phyloP scores from a whole-genome alignment of 2,329 filamentous ascomycete genomes.

The Penicillium occitanis region DNA sequence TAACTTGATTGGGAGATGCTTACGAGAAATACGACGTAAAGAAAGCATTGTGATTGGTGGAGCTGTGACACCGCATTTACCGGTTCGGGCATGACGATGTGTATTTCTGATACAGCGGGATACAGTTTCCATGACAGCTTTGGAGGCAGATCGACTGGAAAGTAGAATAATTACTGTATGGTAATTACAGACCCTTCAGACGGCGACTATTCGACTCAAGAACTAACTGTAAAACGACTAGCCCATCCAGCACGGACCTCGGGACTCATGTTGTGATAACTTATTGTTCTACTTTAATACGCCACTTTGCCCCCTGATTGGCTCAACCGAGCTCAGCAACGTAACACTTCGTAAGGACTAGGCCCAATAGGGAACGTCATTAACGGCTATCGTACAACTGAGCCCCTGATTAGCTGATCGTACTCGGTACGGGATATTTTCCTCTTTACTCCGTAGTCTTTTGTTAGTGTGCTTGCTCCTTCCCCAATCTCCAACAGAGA shows the following conservation, averaged over 20 bases:
- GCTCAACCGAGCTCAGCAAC: background rate
- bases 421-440: background rate
- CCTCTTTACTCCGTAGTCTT: background rate
- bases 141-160: background rate
- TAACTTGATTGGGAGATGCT: background rate
- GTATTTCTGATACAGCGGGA: background rate
- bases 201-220: background rate
- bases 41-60: background rate
- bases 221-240: background rate
- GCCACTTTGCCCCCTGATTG: background rate
- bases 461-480: background rate
- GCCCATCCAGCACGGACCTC: background rate
- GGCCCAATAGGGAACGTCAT: background rate
- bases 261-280: background rate
- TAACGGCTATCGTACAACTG: background rate
- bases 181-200: background rate
- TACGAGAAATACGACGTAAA: background rate
- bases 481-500: background rate
- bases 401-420: background rate
- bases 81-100: background rate
- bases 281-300: constrained; percentile 3
- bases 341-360: background rate
- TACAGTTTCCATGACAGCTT: background rate
- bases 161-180: background rate
- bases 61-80: background rate